Base-by-base conservation (phyloP, 2,329 filamentous ascomycete species). In the Didymosphaeria variabile region DNA sequence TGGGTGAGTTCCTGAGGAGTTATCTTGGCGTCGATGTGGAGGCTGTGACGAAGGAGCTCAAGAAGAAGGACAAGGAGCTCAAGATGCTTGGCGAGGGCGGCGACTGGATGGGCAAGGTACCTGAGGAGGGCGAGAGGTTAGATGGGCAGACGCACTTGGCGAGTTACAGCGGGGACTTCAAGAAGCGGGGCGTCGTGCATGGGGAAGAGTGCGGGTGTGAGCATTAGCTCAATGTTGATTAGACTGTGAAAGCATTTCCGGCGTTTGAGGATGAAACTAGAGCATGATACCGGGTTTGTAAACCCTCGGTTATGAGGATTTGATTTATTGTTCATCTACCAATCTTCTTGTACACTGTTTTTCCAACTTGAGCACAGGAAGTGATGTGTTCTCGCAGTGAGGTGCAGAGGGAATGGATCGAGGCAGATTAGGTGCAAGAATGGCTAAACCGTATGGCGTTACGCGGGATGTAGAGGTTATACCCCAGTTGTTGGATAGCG, bases 1-100 rank as follows among this genome's bases (percentile, higher is more conserved):
- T 99, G 0, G 95, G 95, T 36, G 82, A 86, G 47, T 99, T 97
- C 77, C 80, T 99, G 60, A 83, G 88, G 8, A 82, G 88, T 9
- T 99, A 95, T 72, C 85, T 99, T 0, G 86, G 87, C 52, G 87
- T 98, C 1, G 90, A 97, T 73, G 87, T 97, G 1, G 86, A 92
- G 1, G 83, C 84, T 34, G 88, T 98, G 58, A 97, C 94, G 0
- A 82, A 87, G 72, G 89, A 95, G 77, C 80, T 99, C 47, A 86
- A 83, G 68, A 80, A 88, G 64, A 88, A 88, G 80, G 77, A 78
- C 23, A 62, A 62, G 12, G 62, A 62, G 7, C 69, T 80, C 52
- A 77, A 74, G 55, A 69, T 70, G 5, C 40, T 70, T 46, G 70
- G 72, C 57, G 0, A 64, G 69, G 19, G 78, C 73, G 8, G 73